A percentile compares a stretch with the other conserved stretches of the same genome.
Conservation (phyloP, 2,329 filamentous ascomycete genomes). For the Sporothrix sp. region DNA sequence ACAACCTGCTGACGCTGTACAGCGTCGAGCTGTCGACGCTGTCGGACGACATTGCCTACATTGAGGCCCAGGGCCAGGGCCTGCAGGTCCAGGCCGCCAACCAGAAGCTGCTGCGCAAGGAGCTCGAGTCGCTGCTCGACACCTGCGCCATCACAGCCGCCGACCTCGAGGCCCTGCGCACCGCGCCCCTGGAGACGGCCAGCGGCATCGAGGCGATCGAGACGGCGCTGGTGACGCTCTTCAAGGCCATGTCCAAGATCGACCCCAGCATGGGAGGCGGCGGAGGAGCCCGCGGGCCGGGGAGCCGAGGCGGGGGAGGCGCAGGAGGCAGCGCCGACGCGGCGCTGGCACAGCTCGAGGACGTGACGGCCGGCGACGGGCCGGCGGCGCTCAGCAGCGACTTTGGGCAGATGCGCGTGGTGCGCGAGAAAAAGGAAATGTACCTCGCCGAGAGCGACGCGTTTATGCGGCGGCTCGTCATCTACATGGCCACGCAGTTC, state of each 20-base stretch:
- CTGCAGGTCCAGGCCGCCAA: constrained; percentile 95
- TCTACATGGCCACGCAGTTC: constrained; percentile 76
- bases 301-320: constrained; percentile 27
- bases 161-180: constrained; percentile 64
- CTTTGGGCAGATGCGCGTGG: constrained; percentile 82
- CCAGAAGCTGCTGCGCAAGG: constrained; percentile 84
- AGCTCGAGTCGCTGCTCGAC: constrained; percentile 78
- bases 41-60: constrained; percentile 91
- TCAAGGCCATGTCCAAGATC: constrained; percentile 88
- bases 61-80: constrained; percentile 94
- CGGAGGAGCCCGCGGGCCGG: too few relatives aligned
- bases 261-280: constrained; percentile 63
- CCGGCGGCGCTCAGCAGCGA: constrained; percentile 49
- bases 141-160: constrained; percentile 78
- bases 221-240: constrained; percentile 64
- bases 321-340: constrained; percentile 31
- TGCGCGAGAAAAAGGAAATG: constrained; percentile 88
- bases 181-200: constrained; percentile 61
- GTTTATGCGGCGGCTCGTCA: constrained; percentile 71
- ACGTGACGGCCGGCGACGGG: constrained; percentile 39
- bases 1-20: constrained; percentile 88
- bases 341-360: constrained; percentile 19
- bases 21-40: constrained; percentile 92
- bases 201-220: constrained; percentile 71
- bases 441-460: constrained; percentile 66